Evolutionary conservation across 2,329 filamentous ascomycete genomes (phyloP).

Genomic region (Geosmithia flava): DNA sequence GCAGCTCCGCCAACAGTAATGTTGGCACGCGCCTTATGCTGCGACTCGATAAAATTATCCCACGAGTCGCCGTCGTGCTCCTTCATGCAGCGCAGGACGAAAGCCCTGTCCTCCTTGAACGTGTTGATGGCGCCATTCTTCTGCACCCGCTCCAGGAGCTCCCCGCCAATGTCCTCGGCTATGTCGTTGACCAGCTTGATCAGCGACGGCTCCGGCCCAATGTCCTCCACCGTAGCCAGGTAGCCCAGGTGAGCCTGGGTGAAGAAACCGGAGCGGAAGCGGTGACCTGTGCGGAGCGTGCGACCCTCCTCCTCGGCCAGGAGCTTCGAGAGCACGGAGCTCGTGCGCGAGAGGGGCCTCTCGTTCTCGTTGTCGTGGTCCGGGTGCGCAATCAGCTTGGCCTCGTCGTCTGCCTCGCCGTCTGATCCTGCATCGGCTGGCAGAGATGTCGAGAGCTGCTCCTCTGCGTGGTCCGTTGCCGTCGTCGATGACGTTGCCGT

Average conservation of each 20-base stretch:
- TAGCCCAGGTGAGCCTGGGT: slow-evolving; percentile 38
- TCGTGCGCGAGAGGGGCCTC: slow-evolving; percentile 33
- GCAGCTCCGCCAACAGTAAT: slow-evolving; percentile 16
- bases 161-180: slow-evolving; percentile 49
- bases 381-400: neutral
- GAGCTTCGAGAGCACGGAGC: slow-evolving; percentile 39
- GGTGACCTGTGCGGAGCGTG: slow-evolving; percentile 41
- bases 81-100: slow-evolving; percentile 35
- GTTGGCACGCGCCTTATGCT: slow-evolving; percentile 46
- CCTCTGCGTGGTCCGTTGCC: slow-evolving; percentile 4
- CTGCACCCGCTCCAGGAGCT: slow-evolving; percentile 40
- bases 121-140: slow-evolving; percentile 47
- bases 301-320: slow-evolving; percentile 46
- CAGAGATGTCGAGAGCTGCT: slow-evolving; percentile 9
- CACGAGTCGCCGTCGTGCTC: slow-evolving; percentile 56
- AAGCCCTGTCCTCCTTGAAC: slow-evolving; percentile 44
- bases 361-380: slow-evolving; percentile 8
- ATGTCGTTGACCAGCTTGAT: slow-evolving; percentile 44
- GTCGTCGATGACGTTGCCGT: neutral
- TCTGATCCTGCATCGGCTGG: slow-evolving; percentile 28
- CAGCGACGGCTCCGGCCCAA: slow-evolving; percentile 37
- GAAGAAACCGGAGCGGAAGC: slow-evolving; percentile 40
- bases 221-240: slow-evolving; percentile 34
- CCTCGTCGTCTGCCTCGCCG: slow-evolving; percentile 5
- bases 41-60: slow-evolving; percentile 48